These are phyloP conservation scores for Euptelea pleiosperma DNA, from an alignment of 164 flowering plant genomes.

Conservation along the genomic window DNA sequence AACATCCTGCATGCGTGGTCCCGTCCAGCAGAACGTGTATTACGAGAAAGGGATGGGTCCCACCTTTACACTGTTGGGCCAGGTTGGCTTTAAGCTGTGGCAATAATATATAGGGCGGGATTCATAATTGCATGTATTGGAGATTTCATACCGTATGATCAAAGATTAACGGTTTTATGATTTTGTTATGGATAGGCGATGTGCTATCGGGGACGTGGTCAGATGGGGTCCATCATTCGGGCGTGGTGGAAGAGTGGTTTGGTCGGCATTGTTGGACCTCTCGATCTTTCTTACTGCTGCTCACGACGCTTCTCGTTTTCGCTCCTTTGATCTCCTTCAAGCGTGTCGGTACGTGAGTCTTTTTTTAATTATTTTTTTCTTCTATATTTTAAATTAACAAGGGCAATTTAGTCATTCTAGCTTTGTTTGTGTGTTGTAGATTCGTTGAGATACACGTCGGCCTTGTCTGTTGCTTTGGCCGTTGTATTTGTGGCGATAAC, in stretches of 20 bases:
- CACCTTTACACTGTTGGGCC: too few relatives aligned
- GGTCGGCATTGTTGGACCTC: constrained; percentile 81
- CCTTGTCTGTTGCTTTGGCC: constrained; percentile 68
- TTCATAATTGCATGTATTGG: too few relatives aligned
- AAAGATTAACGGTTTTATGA: too few relatives aligned
- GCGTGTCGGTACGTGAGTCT: constrained; percentile 60
- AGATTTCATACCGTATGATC: too few relatives aligned
- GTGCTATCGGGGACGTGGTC: constrained; percentile 75
- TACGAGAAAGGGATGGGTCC: too few relatives aligned
- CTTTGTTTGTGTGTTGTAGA: constrained; percentile 30
- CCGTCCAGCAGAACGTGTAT: too few relatives aligned
- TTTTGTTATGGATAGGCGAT: constrained; percentile 53
- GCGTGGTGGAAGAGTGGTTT: constrained; percentile 81
- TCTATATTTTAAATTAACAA: neutral
- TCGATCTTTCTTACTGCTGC: constrained; percentile 50
- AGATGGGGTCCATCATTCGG: constrained; percentile 56
- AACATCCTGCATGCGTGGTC: too few relatives aligned
- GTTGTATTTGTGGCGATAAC: constrained; percentile 65
- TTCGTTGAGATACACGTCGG: constrained; percentile 77
- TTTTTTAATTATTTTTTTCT: neutral
- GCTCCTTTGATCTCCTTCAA: constrained; percentile 67
- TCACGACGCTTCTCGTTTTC: constrained; percentile 59
- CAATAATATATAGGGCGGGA: too few relatives aligned
- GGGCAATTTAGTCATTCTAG: neutral
- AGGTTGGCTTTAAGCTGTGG: too few relatives aligned